Evolutionary conservation across 345 rosid genomes (phyloP), one percentile per base, ranked within the genome.

Genomic region (Gossypium sturtianum): DNA sequence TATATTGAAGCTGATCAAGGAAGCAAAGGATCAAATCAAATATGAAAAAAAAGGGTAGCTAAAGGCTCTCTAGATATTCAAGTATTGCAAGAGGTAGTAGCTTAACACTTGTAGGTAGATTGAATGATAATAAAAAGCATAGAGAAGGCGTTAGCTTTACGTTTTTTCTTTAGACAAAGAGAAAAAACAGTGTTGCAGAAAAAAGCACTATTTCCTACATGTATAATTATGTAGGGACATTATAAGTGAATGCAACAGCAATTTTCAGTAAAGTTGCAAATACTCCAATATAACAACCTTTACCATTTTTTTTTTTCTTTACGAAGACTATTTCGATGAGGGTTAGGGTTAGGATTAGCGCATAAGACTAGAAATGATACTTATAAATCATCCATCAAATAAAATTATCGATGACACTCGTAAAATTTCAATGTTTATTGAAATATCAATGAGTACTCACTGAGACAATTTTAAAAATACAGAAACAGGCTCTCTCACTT

Each of bases 141-240:
- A 81, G 80, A 75, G 82, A 77, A 84, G 76, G 89, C 94, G 85
- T 93, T 78, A 79, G 76, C 90, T 89, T 90, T 88, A 93, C 96
- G 96, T 88, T 88, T 87, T 70, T 84, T 74, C 86, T 72, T 70
- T 79, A 58, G 82, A 65, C 65, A 70, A 57, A 80, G 43, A 74
- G 47, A 83, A 83, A 83, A 56, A 78, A 64, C 67, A 73, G 73
- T 74, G 84, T 82, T 76, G 81, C 77, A 77, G 76, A 82, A 78
- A 56, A 22, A 60, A 85, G 83, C 84, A 73, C 73, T 74, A 67
- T 84, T 43, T 78, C 76, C 68, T 82, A 82, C 74, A 54, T 81
- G 66, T 62, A 87, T 83, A 74, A 83, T 84, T 84, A 80, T 81
- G 86, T 76, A 76, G 81, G 85, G 80, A 80, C 66, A 43, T 64